A percentile compares a stretch with the other conserved stretches of the same genome.
Evolutionary conservation across 2,329 filamentous ascomycete species (phyloP).

Genomic region (Clonostachys sp.): DNA sequence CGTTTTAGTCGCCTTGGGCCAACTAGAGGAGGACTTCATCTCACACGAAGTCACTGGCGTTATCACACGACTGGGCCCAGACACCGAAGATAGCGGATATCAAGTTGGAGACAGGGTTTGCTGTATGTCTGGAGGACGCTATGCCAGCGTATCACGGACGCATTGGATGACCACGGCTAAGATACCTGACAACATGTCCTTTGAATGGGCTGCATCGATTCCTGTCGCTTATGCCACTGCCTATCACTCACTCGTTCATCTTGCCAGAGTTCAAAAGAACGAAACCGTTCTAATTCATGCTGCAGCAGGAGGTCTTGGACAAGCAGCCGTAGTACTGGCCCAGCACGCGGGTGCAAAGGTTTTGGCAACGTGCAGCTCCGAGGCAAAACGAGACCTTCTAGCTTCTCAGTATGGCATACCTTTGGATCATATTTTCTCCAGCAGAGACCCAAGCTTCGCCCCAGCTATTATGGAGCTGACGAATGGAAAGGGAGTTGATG

Average conservation of each 20-base stretch:
- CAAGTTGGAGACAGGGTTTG: too few species aligned
- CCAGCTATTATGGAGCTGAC: slow-evolving; percentile 11
- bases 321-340: slow-evolving; percentile 18
- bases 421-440: slow-evolving; percentile 19
- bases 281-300: slow-evolving; percentile 17
- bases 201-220: slow-evolving; percentile 25
- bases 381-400: slow-evolving; percentile 29
- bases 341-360: slow-evolving; percentile 12
- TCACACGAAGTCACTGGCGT: too few species aligned
- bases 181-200: slow-evolving; percentile 26
- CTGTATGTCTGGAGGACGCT: too few species aligned
- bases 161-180: slow-evolving; percentile 2
- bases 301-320: slow-evolving; percentile 21
- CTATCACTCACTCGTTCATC: slow-evolving; percentile 9
- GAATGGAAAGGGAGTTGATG: slow-evolving; percentile 58
- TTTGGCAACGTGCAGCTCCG: slow-evolving; percentile 8
- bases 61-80: too few species aligned
- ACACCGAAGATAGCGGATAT: too few species aligned
- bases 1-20: slow-evolving; percentile 19
- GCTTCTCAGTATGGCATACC: slow-evolving; percentile 27
- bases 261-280: slow-evolving; percentile 4
- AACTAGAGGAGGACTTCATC: too few species aligned
- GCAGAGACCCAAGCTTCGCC: slow-evolving; percentile 14
- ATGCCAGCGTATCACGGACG: too few species aligned
- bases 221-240: slow-evolving; percentile 25